Conservation (phyloP, 345 rosid genomes). For the Stellera chamaejasme region DNA sequence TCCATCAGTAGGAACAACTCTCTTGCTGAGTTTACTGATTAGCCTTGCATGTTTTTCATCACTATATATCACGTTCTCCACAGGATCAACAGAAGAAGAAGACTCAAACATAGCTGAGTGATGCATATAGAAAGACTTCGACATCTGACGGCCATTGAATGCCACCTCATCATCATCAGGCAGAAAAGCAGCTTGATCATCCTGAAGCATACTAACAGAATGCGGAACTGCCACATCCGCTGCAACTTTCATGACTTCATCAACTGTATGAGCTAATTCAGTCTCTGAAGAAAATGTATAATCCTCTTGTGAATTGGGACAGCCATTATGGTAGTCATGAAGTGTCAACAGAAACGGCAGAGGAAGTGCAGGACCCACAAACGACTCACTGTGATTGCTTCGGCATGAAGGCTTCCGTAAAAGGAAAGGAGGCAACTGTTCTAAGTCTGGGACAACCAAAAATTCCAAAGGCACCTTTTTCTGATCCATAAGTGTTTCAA, state of each 20-base stretch:
- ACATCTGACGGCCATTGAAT: conserved; percentile 19
- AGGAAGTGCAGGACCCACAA: conserved; percentile 63
- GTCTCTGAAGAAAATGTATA: conserved; percentile 29
- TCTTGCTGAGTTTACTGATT: conserved; percentile 34
- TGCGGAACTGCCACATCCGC: conserved; percentile 24
- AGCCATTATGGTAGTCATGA: conserved; percentile 34
- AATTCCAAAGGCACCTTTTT: conserved; percentile 47
- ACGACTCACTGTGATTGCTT: conserved; percentile 33
- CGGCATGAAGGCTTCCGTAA: conserved; percentile 45
- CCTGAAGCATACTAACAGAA: conserved; percentile 12
- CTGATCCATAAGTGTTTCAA: conserved; percentile 30
- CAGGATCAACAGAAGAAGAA: conserved; percentile 7
- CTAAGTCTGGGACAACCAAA: conserved; percentile 42
- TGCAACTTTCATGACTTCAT: conserved; percentile 46
- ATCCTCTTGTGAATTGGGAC: conserved; percentile 26
- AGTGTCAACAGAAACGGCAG: conserved; percentile 43
- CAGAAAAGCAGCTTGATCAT: conserved; percentile 28
- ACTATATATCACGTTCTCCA: not conserved
- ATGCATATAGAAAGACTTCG: conserved; percentile 31
- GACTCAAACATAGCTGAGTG: conserved; percentile 23
- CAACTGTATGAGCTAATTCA: conserved; percentile 27
- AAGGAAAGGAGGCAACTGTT: conserved; percentile 57
- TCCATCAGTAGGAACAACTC: conserved; percentile 1
- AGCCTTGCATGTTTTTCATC: conserved; percentile 23
- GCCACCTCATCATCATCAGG: conserved; percentile 24